These are phyloP conservation scores for Trichoderma virens DNA, from an alignment of 495 filamentous ascomycete genomes.

Conservation along the genomic window DNA sequence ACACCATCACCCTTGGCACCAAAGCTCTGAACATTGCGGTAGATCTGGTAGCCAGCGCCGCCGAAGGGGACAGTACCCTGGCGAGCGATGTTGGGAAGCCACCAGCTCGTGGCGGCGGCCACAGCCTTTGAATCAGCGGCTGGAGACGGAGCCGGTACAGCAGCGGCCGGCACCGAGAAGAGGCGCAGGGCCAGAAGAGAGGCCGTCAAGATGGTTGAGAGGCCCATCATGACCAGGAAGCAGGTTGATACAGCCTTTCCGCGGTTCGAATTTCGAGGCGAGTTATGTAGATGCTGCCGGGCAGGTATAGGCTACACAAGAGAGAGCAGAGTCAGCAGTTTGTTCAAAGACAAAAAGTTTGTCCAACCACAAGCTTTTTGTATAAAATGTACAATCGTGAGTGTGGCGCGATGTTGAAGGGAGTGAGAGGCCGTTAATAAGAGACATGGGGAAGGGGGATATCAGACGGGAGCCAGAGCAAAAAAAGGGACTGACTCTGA, in stretches of 20 bases:
- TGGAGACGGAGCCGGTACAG: conserved; percentile 5
- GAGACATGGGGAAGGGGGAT: background rate
- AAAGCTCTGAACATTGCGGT: conserved; percentile 51
- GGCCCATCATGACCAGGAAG: conserved; percentile 11
- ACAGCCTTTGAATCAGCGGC: background rate
- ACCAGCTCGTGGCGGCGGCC: conserved; percentile 24
- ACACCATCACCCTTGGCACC: conserved; percentile 54
- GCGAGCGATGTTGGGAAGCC: conserved; percentile 40
- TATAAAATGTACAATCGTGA: background rate
- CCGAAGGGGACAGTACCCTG: conserved; percentile 39
- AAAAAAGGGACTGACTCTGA: conserved; percentile 5
- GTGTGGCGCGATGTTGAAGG: background rate
- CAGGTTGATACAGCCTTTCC: background rate
- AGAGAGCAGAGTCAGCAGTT: background rate
- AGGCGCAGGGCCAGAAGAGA: conserved; percentile 11
- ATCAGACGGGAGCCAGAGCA: background rate
- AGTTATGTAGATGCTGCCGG: background rate
- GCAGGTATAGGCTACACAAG: background rate
- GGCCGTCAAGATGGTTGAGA: conserved; percentile 10
- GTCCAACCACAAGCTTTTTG: background rate
- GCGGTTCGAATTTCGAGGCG: background rate
- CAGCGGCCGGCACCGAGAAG: background rate
- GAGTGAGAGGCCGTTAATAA: background rate
- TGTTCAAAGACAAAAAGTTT: background rate
- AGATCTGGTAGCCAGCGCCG: conserved; percentile 39